Evolutionary conservation across 2,329 filamentous ascomycete species (phyloP).

Genomic region (Aureobasidium uvarum): DNA sequence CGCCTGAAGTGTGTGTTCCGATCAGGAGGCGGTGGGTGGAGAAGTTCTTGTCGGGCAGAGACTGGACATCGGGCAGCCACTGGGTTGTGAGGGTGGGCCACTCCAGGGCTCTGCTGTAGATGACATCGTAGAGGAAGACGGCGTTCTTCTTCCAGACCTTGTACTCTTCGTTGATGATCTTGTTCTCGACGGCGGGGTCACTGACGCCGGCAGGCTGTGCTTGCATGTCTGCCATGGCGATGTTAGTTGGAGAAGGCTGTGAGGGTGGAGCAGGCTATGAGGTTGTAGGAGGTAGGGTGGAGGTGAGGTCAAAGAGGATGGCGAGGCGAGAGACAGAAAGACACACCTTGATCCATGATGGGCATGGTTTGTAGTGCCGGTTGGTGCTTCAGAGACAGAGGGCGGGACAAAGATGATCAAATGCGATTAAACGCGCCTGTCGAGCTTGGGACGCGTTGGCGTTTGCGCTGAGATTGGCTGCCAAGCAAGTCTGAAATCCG

Average conservation of each 20-base stretch:
- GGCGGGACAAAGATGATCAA: not conserved
- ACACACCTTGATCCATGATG: slow-evolving; percentile 20
- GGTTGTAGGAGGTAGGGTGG: not conserved
- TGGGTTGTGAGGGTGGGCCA: slow-evolving; percentile 98
- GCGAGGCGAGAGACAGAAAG: not conserved
- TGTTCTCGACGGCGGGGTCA: slow-evolving; percentile 61
- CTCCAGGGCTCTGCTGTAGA: slow-evolving; percentile 88
- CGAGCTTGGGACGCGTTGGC: slow-evolving; percentile 3
- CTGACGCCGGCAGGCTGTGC: slow-evolving; percentile 28
- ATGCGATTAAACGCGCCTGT: not conserved
- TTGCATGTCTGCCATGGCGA: slow-evolving; percentile 29
- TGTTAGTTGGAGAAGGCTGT: not conserved
- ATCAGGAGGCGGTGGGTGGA: slow-evolving; percentile 85
- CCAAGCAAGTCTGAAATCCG: not conserved
- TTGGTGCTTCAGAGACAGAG: not conserved
- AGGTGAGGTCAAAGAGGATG: not conserved
- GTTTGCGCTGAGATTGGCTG: slow-evolving; percentile 4
- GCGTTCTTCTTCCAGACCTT: slow-evolving; percentile 99
- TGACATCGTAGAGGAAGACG: slow-evolving; percentile 97
- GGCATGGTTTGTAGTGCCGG: not conserved
- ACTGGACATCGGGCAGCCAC: slow-evolving; percentile 95
- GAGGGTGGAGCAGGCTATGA: no score
- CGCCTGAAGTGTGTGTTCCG: slow-evolving; percentile 89
- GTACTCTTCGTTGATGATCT: slow-evolving; percentile 98
- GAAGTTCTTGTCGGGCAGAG: slow-evolving; percentile 79